Base-by-base conservation (phyloP, 306 rosid genomes). In the Cicer judaicum region DNA sequence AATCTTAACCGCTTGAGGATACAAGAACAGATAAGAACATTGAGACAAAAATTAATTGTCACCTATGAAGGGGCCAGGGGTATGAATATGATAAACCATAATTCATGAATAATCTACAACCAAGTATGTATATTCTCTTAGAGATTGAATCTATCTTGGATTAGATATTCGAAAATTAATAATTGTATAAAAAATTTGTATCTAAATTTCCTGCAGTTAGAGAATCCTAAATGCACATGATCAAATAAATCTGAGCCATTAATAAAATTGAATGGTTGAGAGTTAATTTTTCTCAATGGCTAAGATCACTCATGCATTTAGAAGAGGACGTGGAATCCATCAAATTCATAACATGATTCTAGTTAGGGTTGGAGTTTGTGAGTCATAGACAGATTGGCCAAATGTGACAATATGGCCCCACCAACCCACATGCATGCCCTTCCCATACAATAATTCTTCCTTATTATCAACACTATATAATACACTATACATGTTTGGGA, bases 401-500 rank as follows among this genome's bases (percentile, higher is more conserved):
- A 87, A 88, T 87, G 68, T 80, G 21, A 55, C 74, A 52, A 41
- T 40, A 43, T 79, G 86, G 18, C 90, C 97, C 93, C 78, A 88
- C 92, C 86, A 81, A 70, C 87, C 68, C 92, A 90, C 93, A 92
- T 87, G 88, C 88, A 92, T 87, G 87, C 88, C 83, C 88, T 84
- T 57, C 70, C 79, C 81, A 76, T 70, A 39, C 78, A 49, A 54
- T 66, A 21, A 70, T 79, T 63, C 42, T 53, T 18, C 68, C 44
- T 59, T 71, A 65, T 41, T 81, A 74, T 48, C 14, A 80, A 72
- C 47, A 63, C 41, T 15, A 38, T 68, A 63, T 61, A 75, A 59
- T 29, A 57, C 29, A 59, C 13, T 24, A 16, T 2, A 60, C 77
- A n/a, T 65, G 4, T 59, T 69, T 78, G 77, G 50, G 41, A 78